Evolutionary conservation across 2,329 filamentous ascomycete genomes (phyloP).

Genomic region (Aspergillus glaucus): DNA sequence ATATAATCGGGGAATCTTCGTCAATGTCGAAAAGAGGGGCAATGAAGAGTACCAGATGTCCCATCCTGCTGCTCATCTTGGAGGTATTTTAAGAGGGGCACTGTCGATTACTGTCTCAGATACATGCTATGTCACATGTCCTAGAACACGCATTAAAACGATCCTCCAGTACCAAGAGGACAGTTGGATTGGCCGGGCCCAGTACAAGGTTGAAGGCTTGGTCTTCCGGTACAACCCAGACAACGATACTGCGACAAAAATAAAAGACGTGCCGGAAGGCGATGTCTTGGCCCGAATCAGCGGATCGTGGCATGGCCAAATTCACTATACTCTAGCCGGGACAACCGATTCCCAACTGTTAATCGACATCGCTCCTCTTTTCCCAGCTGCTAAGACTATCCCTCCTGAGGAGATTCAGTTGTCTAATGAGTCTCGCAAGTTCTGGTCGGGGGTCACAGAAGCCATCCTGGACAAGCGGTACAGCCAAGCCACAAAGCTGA

Average conservation of each 20-base stretch:
- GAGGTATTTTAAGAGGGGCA: constrained; percentile 79
- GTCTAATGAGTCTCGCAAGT: constrained; percentile 78
- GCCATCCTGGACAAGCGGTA: constrained; percentile 81
- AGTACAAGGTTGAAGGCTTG: constrained; percentile 86
- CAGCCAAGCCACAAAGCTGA: constrained; percentile 73
- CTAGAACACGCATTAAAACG: constrained; percentile 83
- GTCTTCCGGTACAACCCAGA: constrained; percentile 85
- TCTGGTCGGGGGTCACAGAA: constrained; percentile 83
- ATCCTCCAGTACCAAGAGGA: constrained; percentile 93
- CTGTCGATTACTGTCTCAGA: constrained; percentile 87
- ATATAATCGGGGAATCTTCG: constrained; percentile 93
- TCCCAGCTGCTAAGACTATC: constrained; percentile 68
- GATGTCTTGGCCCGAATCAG: constrained; percentile 77
- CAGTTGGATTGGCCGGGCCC: constrained; percentile 84
- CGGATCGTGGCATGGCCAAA: constrained; percentile 75
- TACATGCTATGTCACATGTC: constrained; percentile 78
- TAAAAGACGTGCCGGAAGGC: constrained; percentile 80
- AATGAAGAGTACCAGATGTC: constrained; percentile 93
- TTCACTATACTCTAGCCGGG: constrained; percentile 52
- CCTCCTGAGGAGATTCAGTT: constrained; percentile 75
- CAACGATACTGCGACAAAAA: constrained; percentile 70
- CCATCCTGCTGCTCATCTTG: constrained; percentile 87
- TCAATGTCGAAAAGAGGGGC: constrained; percentile 70
- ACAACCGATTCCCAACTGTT: constrained; percentile 58
- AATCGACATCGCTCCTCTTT: constrained; percentile 80